phyloP scores from a whole-genome alignment of 306 rosid genomes.

The Quercus cerris region DNA sequence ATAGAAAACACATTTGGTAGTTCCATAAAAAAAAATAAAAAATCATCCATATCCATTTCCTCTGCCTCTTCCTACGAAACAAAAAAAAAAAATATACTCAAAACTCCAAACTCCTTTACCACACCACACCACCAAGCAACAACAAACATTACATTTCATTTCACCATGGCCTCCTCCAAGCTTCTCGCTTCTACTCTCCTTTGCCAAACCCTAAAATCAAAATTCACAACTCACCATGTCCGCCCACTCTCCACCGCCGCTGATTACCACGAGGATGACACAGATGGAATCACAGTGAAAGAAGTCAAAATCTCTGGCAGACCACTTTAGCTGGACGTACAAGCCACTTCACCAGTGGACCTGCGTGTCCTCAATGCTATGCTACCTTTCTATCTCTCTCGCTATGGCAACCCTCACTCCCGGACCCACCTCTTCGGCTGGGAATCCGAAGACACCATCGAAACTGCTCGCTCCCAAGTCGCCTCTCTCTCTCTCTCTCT shows the following conservation, averaged over 20 bases:
- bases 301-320: constrained; percentile 76
- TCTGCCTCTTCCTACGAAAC: too few relatives aligned
- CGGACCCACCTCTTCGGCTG: constrained; percentile 90
- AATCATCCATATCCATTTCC: too few relatives aligned
- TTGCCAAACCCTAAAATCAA: constrained; percentile 8
- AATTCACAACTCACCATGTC: too few relatives aligned
- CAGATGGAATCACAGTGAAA: constrained; percentile 3
- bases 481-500: constrained; percentile 21
- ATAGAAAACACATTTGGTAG: too few relatives aligned
- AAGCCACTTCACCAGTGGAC: constrained; percentile 84
- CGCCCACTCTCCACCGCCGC: too few relatives aligned
- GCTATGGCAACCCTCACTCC: constrained; percentile 83
- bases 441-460: constrained; percentile 89
- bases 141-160: too few relatives aligned
- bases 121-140: too few relatives aligned
- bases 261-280: too few relatives aligned
- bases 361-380: constrained; percentile 92
- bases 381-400: constrained; percentile 69
- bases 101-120: too few relatives aligned
- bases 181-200: constrained; percentile 49
- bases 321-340: constrained; percentile 84
- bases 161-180: constrained; percentile 48
- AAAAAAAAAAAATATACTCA: too few relatives aligned
- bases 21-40: too few relatives aligned
- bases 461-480: constrained; percentile 69